Evolutionary conservation across 2,329 filamentous ascomycete genomes (phyloP).

Genomic region (Endothia cerciana): DNA sequence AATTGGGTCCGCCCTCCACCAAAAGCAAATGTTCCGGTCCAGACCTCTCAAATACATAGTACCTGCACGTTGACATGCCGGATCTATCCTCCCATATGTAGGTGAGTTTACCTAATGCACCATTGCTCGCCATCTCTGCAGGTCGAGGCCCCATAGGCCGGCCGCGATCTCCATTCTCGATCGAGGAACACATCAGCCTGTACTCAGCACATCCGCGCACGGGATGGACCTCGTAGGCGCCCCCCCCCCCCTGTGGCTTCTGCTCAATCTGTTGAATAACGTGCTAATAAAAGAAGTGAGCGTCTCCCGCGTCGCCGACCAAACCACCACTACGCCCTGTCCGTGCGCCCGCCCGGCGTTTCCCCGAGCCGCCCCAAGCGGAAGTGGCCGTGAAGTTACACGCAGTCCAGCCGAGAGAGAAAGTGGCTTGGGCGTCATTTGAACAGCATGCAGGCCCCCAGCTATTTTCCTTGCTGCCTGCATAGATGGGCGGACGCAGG

Average conservation of each 20-base stretch:
- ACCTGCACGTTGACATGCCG: too few species aligned
- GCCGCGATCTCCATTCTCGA: not conserved
- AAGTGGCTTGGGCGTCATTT: not conserved
- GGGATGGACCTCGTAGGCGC: not conserved
- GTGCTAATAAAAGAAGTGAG: not conserved
- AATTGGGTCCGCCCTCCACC: not conserved
- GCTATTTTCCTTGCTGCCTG: not conserved
- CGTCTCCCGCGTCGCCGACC: constrained; percentile 12
- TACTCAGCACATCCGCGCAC: not conserved
- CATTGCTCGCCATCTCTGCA: not conserved
- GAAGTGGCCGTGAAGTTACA: constrained; percentile 11
- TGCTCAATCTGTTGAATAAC: too few species aligned
- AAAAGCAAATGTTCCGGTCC: constrained; percentile 3
- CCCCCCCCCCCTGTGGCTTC: too few species aligned
- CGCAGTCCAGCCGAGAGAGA: not conserved
- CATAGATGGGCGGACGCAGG: not conserved
- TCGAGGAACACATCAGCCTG: not conserved
- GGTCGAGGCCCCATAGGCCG: not conserved
- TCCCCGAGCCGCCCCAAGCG: constrained; percentile 6
- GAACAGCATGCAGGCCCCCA: not conserved
- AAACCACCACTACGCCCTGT: not conserved
- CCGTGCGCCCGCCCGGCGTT: not conserved
- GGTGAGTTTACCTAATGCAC: not conserved
- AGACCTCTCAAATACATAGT: not conserved
- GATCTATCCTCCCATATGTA: not conserved